A percentile compares a stretch with the other conserved stretches of the same genome.
Conservation (phyloP, 768 basidiomycete genomes). For the Imleria badia region DNA sequence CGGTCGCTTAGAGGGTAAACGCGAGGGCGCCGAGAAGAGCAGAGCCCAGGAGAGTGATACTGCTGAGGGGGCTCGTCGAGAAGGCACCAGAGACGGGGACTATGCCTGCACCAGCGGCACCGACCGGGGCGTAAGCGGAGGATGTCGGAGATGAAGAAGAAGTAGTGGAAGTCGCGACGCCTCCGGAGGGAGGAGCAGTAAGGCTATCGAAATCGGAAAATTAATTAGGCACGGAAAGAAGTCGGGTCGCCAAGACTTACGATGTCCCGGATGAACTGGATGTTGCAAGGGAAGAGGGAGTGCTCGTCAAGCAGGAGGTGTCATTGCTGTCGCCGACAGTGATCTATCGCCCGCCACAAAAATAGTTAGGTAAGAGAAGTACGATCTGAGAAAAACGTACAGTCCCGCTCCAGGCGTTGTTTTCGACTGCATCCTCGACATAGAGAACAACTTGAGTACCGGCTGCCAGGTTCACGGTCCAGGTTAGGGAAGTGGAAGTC, state of each 20-base stretch:
- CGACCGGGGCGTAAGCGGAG: conserved; percentile 20
- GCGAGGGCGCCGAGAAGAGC: conserved; percentile 19
- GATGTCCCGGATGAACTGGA: conserved; percentile 5
- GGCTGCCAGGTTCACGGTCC: conserved; percentile 40
- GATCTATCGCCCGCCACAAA: conserved; percentile 27
- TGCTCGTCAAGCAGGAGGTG: conserved; percentile 35
- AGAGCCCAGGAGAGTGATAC: conserved; percentile 23
- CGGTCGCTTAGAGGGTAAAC: conserved; percentile 22
- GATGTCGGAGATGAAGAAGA: conserved; percentile 12
- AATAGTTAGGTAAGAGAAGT: background rate
- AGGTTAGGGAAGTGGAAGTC: conserved; percentile 42
- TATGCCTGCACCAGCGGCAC: conserved; percentile 37
- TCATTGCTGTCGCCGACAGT: conserved; percentile 36
- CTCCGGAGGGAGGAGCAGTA: background rate
- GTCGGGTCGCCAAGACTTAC: conserved; percentile 1
- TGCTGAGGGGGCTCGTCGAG: conserved; percentile 22
- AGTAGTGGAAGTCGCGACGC: background rate
- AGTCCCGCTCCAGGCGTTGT: conserved; percentile 66
- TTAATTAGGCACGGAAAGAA: conserved; percentile 2
- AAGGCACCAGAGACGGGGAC: conserved; percentile 24
- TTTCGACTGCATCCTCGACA: conserved; percentile 47
- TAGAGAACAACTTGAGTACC: conserved; percentile 52
- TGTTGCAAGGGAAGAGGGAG: conserved; percentile 11
- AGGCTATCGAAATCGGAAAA: conserved; percentile 3
- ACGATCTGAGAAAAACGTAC: conserved; percentile 39